Percentiles rank a stretch among this genome's conserved stretches.
These are phyloP conservation scores for Penicillium silybi DNA, from an alignment of 495 filamentous ascomycete species.

Conservation along the genomic window DNA sequence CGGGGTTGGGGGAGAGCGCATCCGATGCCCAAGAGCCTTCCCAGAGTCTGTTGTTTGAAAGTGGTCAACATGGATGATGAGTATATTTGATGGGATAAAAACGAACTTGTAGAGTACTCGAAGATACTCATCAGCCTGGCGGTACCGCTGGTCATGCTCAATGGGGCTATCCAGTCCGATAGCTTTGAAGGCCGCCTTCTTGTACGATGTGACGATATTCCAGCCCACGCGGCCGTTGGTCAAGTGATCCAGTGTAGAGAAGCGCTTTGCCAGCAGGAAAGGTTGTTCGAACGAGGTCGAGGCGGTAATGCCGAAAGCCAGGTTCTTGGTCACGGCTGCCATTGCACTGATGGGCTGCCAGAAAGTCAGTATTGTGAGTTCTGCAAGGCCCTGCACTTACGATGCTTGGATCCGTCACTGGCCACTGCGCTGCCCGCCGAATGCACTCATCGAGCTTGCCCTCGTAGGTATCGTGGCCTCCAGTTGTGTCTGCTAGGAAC, in stretches of 20 bases:
- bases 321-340: slow-evolving; percentile 46
- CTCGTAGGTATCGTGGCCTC: slow-evolving; percentile 55
- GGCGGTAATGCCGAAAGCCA: slow-evolving; percentile 45
- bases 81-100: no score
- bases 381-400: slow-evolving; percentile 28
- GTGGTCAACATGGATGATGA: neutral
- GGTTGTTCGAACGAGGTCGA: slow-evolving; percentile 59
- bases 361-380: slow-evolving; percentile 2
- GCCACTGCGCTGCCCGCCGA: slow-evolving; percentile 54
- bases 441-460: slow-evolving; percentile 50
- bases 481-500: slow-evolving; percentile 60
- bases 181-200: slow-evolving; percentile 55
- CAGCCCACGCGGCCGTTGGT: slow-evolving; percentile 57
- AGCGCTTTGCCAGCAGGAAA: slow-evolving; percentile 54
- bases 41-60: slow-evolving; percentile 45
- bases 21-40: slow-evolving; percentile 58
- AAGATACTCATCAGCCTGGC: slow-evolving; percentile 58
- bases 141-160: slow-evolving; percentile 60
- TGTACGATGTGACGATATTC: slow-evolving; percentile 64
- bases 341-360: slow-evolving; percentile 43
- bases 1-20: slow-evolving; percentile 46
- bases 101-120: slow-evolving; percentile 51
- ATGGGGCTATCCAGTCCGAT: slow-evolving; percentile 54
- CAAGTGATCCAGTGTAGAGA: slow-evolving; percentile 61
- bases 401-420: slow-evolving; percentile 52